Evolutionary conservation across 208 protist species (phyloP), one percentile per base, ranked within the genome.

Genomic region (Trypanosoma boissoni): DNA sequence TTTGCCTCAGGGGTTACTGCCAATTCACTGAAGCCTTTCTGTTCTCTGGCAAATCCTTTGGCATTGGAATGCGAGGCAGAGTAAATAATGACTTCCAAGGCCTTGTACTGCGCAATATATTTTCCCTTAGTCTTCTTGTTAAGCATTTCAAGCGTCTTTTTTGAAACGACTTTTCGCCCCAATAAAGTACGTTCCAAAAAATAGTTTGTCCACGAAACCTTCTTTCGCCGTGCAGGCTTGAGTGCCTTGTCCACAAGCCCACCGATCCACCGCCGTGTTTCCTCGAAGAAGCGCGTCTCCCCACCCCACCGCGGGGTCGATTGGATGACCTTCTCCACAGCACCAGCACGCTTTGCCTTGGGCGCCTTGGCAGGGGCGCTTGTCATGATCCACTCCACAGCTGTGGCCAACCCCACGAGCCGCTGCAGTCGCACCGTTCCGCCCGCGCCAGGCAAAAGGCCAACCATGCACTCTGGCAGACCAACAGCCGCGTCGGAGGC

Each of bases 351-450:
- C 69, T 93, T 92, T 10, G 92, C 92, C 70, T 86, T 88, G 2
- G 53, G 37, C 3, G 91, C 58, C 39, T 78, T 81, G 50, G 95
- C 32, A 50, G 78, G 63, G 68, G 78, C 75, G 45, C 92, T 91
- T 26, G 78, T 82, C 45, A 97, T 75, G 68, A 97, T 93, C 79
- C 92, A 83, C 63, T 84, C 69, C 2, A 97, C 75, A 10, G 94
- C 91, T 26, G 81, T 83, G 54, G 77, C 65, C 1, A 98, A 71
- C 42, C 95, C 96, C 54, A 96, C 80, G 21, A 98, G 77, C 23
- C 83, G 74, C 51, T 97, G 95, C 55, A 97, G 86, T 39, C 97
- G 91, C 67, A 98, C 91, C 9, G 96, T 98, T 57, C 97, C 97
- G 26, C 95, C 96, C 27, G 72, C 82, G 27, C 95, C 97, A 20